A percentile compares a stretch with the other conserved stretches of the same genome.
Conservation (phyloP, 2,329 filamentous ascomycete species). For the Pestalotiopsis sp. region DNA sequence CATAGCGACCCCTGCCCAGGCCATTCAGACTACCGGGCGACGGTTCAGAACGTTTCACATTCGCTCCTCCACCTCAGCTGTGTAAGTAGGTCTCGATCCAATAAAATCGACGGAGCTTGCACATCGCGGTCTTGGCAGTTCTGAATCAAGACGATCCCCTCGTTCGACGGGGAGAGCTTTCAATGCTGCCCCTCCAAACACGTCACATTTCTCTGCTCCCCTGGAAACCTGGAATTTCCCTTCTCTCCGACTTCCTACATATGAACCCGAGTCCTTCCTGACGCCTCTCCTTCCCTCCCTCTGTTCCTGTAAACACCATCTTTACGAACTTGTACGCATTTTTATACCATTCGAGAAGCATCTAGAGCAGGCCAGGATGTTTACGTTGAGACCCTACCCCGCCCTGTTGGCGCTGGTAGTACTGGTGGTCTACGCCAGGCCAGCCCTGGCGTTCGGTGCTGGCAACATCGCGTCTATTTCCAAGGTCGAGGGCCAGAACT, state of each 20-base stretch:
- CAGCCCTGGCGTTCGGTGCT: slow-evolving; percentile 79
- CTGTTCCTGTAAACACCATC: background rate
- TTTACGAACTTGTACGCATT: background rate
- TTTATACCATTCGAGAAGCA: slow-evolving; percentile 4
- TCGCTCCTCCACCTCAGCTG: slow-evolving; percentile 9
- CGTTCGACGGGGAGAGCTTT: slow-evolving; percentile 10
- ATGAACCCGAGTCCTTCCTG: slow-evolving; percentile 4
- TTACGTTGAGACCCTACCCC: slow-evolving; percentile 49
- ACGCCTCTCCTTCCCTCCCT: background rate
- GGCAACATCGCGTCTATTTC: slow-evolving; percentile 85
- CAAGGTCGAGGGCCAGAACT: slow-evolving; percentile 83
- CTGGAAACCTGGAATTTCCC: background rate
- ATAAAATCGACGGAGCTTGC: slow-evolving; percentile 1
- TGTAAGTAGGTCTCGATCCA: slow-evolving; percentile 1
- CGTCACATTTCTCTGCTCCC: slow-evolving; percentile 3
- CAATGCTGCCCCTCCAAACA: slow-evolving; percentile 13
- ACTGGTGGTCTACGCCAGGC: slow-evolving; percentile 68
- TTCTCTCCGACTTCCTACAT: background rate
- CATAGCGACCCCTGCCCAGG: background rate
- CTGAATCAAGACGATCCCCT: slow-evolving; percentile 14
- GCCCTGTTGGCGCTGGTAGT: slow-evolving; percentile 59
- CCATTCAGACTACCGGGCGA: background rate
- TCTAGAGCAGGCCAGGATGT: slow-evolving; percentile 41
- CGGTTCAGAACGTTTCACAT: slow-evolving; percentile 6
- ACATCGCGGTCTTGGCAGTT: slow-evolving; percentile 13